Base-by-base conservation (phyloP, 371 early-diverging fungal species). In the Rhizopus delemar region DNA sequence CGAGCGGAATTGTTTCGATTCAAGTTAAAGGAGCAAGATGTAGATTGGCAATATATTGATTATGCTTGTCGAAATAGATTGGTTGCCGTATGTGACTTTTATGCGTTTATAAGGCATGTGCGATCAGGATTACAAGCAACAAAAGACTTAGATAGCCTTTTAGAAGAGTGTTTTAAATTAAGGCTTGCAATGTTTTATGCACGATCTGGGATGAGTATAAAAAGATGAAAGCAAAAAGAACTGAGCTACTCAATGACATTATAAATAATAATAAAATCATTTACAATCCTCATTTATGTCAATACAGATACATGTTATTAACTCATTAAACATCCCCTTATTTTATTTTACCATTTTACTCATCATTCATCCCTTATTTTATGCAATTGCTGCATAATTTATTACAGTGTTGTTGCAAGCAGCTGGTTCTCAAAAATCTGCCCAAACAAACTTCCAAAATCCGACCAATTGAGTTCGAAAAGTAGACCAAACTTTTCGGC, bases 1-100 rank as follows among this genome's bases (percentile, higher is more conserved):
- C n/a, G 54, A 9, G n/a, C 29, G 0, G 32, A 57, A 15, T 13
- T 52, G 5, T 66, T 58, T 59, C 49, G 67, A 12, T 66, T 58
- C 43, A 45, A 45, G 4, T 41, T 66, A 28, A 57, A 55, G 28
- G 67, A 62, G 38, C 54, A 58, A 8, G 59, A 66, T 46, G n/a
- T 45, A 5, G 67, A 66, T 29, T 66, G 41, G 41, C 52, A 33
- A 39, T 50, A 31, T 36, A 62, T 66, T 31, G 67, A 66, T 48
- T 35, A 48, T 13, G 28, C 67, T 6, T 66, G 67, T 39, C 82
- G 93, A 15, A 92, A 92, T 59, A 85, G 94, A 3, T 58, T 95
- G 16, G 89, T 93, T 3, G 87, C 94, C 1, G 93, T 89, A 1
- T 90, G 93, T 68, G 91, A 92, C 56, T 95, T 95, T 67, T 95